phyloP scores from a whole-genome alignment of 495 filamentous ascomycete genomes.

The Stereocaulon alpinum region DNA sequence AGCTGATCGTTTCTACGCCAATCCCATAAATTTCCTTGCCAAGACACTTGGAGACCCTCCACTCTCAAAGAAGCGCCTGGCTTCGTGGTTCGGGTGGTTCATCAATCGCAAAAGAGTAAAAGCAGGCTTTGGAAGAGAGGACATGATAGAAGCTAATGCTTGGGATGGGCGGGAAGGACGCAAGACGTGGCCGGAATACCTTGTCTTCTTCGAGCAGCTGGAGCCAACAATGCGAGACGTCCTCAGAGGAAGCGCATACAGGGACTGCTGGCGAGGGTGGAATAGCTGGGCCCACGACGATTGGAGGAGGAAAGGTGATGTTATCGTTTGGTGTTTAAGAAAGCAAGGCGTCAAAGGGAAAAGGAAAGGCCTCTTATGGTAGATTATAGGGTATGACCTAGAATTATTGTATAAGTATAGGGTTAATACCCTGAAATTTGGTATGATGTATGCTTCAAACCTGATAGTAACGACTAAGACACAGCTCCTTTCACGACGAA shows the following conservation, averaged over 20 bases:
- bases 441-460: no score
- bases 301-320: conserved; percentile 68
- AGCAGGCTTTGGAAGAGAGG: conserved; percentile 17
- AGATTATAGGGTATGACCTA: neutral
- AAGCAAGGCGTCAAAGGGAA: conserved; percentile 14
- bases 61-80: conserved; percentile 16
- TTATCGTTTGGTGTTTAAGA: conserved; percentile 67
- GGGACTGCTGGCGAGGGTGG: conserved; percentile 59
- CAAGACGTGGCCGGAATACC: conserved; percentile 47
- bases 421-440: no score
- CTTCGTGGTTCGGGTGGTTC: conserved; percentile 13
- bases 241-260: conserved; percentile 49
- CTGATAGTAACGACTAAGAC: no score
- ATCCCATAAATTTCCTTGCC: conserved; percentile 51
- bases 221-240: conserved; percentile 39
- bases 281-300: conserved; percentile 87
- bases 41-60: conserved; percentile 35
- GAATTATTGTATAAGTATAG: no score
- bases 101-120: conserved; percentile 24
- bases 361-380: conserved; percentile 8
- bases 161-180: conserved; percentile 24
- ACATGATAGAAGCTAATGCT: conserved; percentile 10
- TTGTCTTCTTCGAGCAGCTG: conserved; percentile 55
- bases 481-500: no score
- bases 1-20: conserved; percentile 77